Evolutionary conservation across 2,329 filamentous ascomycete genomes (phyloP), one percentile per base, ranked within the genome.

Genomic region (Colletotrichum eleusines): DNA sequence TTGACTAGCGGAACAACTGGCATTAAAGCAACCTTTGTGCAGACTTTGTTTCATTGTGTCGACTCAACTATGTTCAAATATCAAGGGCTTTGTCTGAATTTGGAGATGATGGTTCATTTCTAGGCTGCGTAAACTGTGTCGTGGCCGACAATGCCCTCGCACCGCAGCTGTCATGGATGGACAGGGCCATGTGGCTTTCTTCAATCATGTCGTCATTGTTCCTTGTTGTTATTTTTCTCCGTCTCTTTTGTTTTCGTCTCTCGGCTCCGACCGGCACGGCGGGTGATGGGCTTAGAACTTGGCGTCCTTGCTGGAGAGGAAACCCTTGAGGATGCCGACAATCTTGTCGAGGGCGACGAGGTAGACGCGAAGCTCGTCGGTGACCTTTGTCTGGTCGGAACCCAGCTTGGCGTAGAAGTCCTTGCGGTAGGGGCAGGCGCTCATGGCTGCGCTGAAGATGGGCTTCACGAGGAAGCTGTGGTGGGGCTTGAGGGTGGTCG

Each of bases 351-450:
- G 84, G 11, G 92, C 89, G n/a, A 82, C 84, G 72, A 98, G 85
- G 88, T 95, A 98, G 73, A 84, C 83, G 75, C 86, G 83, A 77
- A 98, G 81, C 78, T 92, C 89, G 66, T 82, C 55, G 61, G 86
- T 76, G 59, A 96, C 91, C 81, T 91, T 89, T 38, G 79, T 82
- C 48, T 87, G 81, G 78, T 93, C 88, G 26, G 85, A 84, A 46
- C 93, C 94, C 53, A 99, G 86, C 88, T 98, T 97, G 74, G 83
- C 83, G 81, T 98, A 98, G 80, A 99, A 98, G 82, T 95, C 93
- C 80, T 93, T 94, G 76, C 95, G 90, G 87, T 98, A 97, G 1
- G 96, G 96, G 75, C 93, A 95, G 23, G 94, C 95, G 76, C 89
- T 89, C 94, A 99, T 97, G 80, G 95, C 95, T 73, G 94, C 92